These are phyloP conservation scores for Crithidia acanthocephali DNA, from an alignment of 208 protist species.

Conservation along the genomic window DNA sequence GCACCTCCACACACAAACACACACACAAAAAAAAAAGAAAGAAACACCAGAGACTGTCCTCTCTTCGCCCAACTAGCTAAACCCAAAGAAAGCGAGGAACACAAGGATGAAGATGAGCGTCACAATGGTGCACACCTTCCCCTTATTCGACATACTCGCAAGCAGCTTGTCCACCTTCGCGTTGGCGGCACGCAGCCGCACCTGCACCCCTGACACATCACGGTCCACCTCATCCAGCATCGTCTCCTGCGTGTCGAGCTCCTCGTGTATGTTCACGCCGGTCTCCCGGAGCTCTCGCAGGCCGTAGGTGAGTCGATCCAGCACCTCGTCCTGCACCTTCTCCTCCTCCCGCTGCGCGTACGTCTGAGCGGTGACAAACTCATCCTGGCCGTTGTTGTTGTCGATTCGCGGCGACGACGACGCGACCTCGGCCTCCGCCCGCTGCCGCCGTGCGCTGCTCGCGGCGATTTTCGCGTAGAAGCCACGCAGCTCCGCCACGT, in stretches of 20 bases:
- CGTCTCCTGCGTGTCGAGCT: conserved; percentile 69
- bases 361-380: conserved; percentile 66
- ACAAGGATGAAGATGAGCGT: conserved; percentile 56
- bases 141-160: conserved; percentile 81
- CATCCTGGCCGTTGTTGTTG: conserved; percentile 28
- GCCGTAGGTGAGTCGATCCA: conserved; percentile 78
- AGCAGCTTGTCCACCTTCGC: conserved; percentile 85
- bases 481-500: conserved; percentile 43
- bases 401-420: not conserved
- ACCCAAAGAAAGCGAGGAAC: conserved; percentile 51
- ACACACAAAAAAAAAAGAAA: too few relatives aligned
- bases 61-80: conserved; percentile 7
- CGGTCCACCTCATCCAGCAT: conserved; percentile 71
- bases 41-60: too few relatives aligned
- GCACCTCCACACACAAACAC: too few relatives aligned
- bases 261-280: conserved; percentile 78
- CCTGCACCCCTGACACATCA: conserved; percentile 67
- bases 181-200: conserved; percentile 72
- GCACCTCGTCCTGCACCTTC: conserved; percentile 71
- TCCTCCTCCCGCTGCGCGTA: conserved; percentile 63
- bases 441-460: conserved; percentile 20
- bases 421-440: conserved; percentile 4
- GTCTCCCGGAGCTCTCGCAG: conserved; percentile 82
- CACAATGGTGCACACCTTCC: conserved; percentile 83
- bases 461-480: conserved; percentile 41